phyloP scores from a whole-genome alignment of 768 basidiomycete genomes.

The Tubosaeta sp. region DNA sequence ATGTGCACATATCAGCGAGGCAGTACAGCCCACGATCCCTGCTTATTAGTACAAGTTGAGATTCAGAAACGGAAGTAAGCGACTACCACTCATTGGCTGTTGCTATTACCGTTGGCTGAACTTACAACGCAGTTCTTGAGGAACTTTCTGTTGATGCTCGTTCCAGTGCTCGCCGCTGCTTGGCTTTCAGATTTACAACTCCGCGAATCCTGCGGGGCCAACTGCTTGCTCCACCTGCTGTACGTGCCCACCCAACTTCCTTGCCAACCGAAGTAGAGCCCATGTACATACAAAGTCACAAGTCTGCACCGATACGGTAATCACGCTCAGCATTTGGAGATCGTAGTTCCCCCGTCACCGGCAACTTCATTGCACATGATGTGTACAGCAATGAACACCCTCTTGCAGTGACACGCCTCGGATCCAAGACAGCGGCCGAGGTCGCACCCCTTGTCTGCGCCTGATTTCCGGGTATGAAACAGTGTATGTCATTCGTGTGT shows the following conservation, averaged over 20 bases:
- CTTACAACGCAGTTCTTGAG: constrained; percentile 9
- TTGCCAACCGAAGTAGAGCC: not conserved
- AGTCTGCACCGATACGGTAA: not conserved
- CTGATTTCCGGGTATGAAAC: constrained; percentile 26
- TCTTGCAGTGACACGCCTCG: not conserved
- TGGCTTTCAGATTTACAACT: constrained; percentile 20
- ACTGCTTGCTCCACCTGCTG: not conserved
- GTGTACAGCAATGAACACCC: constrained; percentile 1
- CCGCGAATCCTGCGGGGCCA: constrained; percentile 31
- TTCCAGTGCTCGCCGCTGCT: not conserved
- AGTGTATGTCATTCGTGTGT: constrained; percentile 6
- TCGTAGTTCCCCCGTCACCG: constrained; percentile 11
- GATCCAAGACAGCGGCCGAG: not conserved
- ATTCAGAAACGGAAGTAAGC: constrained; percentile 9
- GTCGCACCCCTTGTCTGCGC: constrained; percentile 1
- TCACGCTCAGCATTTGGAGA: constrained; percentile 1
- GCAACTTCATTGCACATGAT: not conserved
- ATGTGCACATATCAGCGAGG: constrained; percentile 25
- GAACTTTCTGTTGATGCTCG: not conserved
- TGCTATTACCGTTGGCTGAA: constrained; percentile 26
- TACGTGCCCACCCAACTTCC: not conserved
- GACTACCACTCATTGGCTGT: constrained; percentile 17
- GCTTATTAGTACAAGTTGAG: constrained; percentile 4
- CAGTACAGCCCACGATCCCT: constrained; percentile 21
- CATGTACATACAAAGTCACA: constrained; percentile 16